phyloP scores from a whole-genome alignment of 768 basidiomycete genomes.

The Mrakia frigida region DNA sequence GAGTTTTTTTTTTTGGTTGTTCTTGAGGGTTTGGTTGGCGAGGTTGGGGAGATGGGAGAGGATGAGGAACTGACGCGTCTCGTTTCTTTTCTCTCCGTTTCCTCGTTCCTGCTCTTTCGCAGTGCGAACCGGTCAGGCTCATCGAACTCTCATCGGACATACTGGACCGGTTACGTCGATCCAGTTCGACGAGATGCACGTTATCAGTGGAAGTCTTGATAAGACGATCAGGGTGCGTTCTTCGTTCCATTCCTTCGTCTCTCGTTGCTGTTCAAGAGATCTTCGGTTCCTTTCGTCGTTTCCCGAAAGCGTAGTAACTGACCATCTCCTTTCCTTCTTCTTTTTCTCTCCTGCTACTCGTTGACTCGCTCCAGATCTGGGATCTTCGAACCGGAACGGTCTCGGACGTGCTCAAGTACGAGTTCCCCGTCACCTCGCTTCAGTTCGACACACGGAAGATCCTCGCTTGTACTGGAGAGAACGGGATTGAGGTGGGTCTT shows the following conservation, averaged over 20 bases:
- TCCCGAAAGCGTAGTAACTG: no score
- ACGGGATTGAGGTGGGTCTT: constrained; percentile 72
- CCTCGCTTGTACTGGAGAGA: constrained; percentile 85
- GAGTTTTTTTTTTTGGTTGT: constrained; percentile 45
- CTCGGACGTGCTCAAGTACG: constrained; percentile 83
- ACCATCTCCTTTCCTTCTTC: background rate
- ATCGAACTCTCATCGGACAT: constrained; percentile 86
- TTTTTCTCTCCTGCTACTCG: background rate
- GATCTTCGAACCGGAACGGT: constrained; percentile 85
- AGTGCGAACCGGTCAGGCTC: constrained; percentile 98
- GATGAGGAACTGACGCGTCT: background rate
- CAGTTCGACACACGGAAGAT: constrained; percentile 96
- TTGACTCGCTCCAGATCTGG: constrained; percentile 64
- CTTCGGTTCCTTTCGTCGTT: no score
- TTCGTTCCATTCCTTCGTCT: background rate
- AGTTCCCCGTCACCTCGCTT: constrained; percentile 79
- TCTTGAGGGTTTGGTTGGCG: background rate
- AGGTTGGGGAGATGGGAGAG: background rate
- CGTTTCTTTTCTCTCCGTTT: background rate
- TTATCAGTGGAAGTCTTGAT: constrained; percentile 87
- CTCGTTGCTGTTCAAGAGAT: no score
- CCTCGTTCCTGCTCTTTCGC: constrained; percentile 9
- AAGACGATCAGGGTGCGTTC: constrained; percentile 75
- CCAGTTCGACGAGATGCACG: constrained; percentile 90
- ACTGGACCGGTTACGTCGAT: constrained; percentile 88